Conservation (phyloP, 129 eudicot species). For the Centaurea solstitialis region DNA sequence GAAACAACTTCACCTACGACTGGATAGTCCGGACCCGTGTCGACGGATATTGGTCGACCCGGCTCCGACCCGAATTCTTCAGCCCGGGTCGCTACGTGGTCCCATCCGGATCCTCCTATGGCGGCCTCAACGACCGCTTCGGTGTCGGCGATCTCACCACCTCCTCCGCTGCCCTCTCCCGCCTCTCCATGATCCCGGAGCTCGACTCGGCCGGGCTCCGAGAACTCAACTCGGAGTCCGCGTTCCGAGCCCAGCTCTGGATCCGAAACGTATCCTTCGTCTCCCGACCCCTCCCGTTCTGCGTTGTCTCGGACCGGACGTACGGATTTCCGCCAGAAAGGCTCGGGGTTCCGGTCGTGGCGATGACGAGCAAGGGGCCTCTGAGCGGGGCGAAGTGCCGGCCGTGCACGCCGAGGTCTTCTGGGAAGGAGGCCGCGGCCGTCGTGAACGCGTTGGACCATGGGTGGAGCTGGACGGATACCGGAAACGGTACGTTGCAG, state of each 20-base stretch:
- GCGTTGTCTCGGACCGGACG: constrained; percentile 69
- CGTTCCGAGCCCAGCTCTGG: constrained; percentile 77
- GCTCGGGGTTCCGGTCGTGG: constrained; percentile 80
- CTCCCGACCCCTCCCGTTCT: constrained; percentile 64
- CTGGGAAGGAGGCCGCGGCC: constrained; percentile 47
- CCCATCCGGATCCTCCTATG: constrained; percentile 84
- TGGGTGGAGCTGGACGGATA: constrained; percentile 87
- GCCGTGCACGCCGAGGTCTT: constrained; percentile 66
- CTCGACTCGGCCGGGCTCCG: constrained; percentile 57
- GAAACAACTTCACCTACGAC: constrained; percentile 74
- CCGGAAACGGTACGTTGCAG: constrained; percentile 44
- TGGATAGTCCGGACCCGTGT: constrained; percentile 95
- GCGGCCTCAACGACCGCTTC: constrained; percentile 87
- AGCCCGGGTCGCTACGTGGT: constrained; percentile 65
- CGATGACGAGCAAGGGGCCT: constrained; percentile 79
- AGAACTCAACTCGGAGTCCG: constrained; percentile 79
- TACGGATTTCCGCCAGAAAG: constrained; percentile 65
- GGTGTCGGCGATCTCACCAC: constrained; percentile 72
- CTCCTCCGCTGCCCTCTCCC: constrained; percentile 74
- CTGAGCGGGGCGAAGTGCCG: constrained; percentile 86
- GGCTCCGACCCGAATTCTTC: constrained; percentile 51
- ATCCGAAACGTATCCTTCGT: constrained; percentile 37
- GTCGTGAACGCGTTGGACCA: constrained; percentile 42
- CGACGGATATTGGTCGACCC: constrained; percentile 82
- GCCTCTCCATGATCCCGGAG: constrained; percentile 68